Base-by-base conservation (phyloP, 1,139 yeast species). In the Geotrichum reessii region DNA sequence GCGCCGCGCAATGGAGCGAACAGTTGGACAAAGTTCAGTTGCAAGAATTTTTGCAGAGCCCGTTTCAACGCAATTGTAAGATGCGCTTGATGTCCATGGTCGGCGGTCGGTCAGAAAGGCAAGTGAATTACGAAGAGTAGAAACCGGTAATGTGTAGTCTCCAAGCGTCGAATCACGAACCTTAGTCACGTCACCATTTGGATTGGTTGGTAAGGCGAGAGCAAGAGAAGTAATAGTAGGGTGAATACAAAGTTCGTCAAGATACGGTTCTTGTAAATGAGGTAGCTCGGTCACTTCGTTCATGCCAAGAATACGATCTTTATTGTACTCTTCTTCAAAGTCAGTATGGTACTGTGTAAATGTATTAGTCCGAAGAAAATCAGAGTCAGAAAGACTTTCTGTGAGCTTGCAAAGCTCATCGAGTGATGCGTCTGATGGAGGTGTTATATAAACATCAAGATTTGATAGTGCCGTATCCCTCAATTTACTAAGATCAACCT, bases 361-460 rank as follows among this genome's bases (percentile, higher is more conserved):
- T 17, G 21, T 44, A n/a, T 50, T 49, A 6, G 56, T n/a, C 12
- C 44, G 22, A 17, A 52, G 21, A 21, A 48, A 42, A 33, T 57
- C 59, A 14, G 59, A 56, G 21, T 57, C 59, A 2, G 56, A 47
- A 8, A 52, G n/a, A 14, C 25, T 21, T 4, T 57, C 51, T 11
- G 59, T 22, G 6, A 48, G 31, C 9, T 28, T 19, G 28, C 54
- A 49, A 19, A 49, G 40, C n/a, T 53, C 53, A 14, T 47, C 22
- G 7, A 57, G 27, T 6, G 48, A 25, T 21, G 28, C 9, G 24
- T 24, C 17, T 2, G 40, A 17, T 17, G 53, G 22, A 6, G 47
- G 52, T 3, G 12, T 24, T 9, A 40, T 24, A 8, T 37, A 2
- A 14, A 52, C 21, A 51, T 57, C 44, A 37, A 53, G 50, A 4